Conservation (phyloP, 116 monocot genomes). For the Dioscorea cayenensis region DNA sequence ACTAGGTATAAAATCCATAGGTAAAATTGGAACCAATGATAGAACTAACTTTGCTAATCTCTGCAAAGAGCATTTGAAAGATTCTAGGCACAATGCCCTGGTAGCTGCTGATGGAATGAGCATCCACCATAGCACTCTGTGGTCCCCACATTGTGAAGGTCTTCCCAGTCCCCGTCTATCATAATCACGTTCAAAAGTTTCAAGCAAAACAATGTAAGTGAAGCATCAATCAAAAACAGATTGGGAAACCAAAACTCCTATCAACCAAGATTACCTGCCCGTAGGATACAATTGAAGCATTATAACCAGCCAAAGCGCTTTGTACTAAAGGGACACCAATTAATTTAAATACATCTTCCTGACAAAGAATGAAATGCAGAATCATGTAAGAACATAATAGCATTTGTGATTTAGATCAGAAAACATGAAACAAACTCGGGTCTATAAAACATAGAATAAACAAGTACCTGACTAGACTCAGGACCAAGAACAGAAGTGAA, state of each 20-base stretch:
- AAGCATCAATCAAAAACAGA: background rate
- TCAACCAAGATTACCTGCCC: constrained; percentile 51
- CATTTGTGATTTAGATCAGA: background rate
- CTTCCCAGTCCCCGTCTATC: constrained; percentile 88
- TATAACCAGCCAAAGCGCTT: constrained; percentile 68
- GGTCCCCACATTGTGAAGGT: constrained; percentile 98
- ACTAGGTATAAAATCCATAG: no score
- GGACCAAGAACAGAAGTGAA: constrained; percentile 47
- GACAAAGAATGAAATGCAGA: background rate
- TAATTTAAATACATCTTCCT: constrained; percentile 74
- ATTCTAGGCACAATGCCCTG: constrained; percentile 82
- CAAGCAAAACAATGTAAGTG: background rate
- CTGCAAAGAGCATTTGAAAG: constrained; percentile 71
- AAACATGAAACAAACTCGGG: background rate
- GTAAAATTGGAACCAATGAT: no score
- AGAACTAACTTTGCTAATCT: constrained; percentile 51
- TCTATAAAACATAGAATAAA: background rate
- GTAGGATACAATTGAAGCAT: constrained; percentile 75
- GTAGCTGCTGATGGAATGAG: constrained; percentile 19
- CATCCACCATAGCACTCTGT: constrained; percentile 69
- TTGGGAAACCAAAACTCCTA: background rate
- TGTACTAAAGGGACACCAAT: constrained; percentile 66
- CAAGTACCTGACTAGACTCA: constrained; percentile 47
- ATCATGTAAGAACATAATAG: background rate
- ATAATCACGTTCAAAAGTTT: background rate